These are phyloP conservation scores for Chytriomyces sp. DNA, from an alignment of 192 early-diverging fungal genomes.

Conservation along the genomic window DNA sequence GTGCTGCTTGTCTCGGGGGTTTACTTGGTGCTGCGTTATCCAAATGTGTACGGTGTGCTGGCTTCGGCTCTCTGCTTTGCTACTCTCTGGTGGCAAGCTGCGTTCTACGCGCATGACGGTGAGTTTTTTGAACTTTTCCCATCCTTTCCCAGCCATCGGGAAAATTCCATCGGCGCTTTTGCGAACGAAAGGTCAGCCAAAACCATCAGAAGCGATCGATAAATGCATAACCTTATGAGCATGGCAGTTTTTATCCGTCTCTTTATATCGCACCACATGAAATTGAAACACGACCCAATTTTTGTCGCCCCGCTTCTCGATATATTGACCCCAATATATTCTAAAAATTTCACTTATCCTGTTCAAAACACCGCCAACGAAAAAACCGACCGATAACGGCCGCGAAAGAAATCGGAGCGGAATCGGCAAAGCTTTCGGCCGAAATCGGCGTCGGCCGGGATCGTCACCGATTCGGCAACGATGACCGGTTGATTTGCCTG, in stretches of 20 bases:
- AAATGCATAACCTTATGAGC: neutral
- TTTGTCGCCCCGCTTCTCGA: neutral
- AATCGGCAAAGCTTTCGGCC: too few relatives aligned
- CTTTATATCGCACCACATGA: neutral
- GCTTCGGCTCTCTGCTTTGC: slow-evolving; percentile 32
- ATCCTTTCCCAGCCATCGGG: neutral
- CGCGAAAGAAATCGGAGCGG: too few relatives aligned
- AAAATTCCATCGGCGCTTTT: neutral
- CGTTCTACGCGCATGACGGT: slow-evolving; percentile 91
- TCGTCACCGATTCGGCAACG: too few relatives aligned
- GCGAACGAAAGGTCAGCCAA: too few relatives aligned
- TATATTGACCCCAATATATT: neutral
- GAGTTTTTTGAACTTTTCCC: neutral
- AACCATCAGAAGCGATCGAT: too few relatives aligned
- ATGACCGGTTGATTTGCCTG: too few relatives aligned
- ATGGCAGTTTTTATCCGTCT: neutral
- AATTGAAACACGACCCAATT: neutral
- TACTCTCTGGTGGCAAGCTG: slow-evolving; percentile 74
- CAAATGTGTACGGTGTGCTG: slow-evolving; percentile 36
- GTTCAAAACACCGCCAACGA: too few relatives aligned
- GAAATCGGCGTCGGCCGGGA: too few relatives aligned
- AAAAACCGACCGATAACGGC: too few relatives aligned
- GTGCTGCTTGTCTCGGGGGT: slow-evolving; percentile 41
- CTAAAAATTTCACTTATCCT: too few relatives aligned
- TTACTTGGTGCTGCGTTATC: slow-evolving; percentile 36